These are phyloP conservation scores for Coemansia sp. DNA, from an alignment of 192 early-diverging fungal species.

Conservation along the genomic window DNA sequence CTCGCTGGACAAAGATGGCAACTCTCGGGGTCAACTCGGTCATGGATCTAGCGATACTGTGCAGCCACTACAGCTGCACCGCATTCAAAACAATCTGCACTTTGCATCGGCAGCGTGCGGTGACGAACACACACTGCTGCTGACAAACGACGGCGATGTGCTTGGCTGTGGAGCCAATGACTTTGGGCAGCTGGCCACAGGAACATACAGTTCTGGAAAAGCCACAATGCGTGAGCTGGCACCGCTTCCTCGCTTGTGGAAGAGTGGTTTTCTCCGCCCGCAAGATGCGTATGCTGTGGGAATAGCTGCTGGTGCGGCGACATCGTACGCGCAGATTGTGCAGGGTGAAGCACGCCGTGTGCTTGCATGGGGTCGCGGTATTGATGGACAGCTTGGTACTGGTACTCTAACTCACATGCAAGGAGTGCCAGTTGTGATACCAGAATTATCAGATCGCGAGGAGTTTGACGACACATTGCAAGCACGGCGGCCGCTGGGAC, in stretches of 20 bases:
- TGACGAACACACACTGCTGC: slow-evolving; percentile 32
- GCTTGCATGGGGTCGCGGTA: slow-evolving; percentile 38
- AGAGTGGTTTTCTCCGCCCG: slow-evolving; percentile 10
- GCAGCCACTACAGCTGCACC: slow-evolving; percentile 19
- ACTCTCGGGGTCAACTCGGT: slow-evolving; percentile 27
- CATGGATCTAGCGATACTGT: slow-evolving; percentile 1
- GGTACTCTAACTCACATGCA: slow-evolving; percentile 37
- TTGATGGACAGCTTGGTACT: slow-evolving; percentile 44
- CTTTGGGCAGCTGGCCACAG: slow-evolving; percentile 50
- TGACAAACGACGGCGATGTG: slow-evolving; percentile 37
- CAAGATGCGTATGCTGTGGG: slow-evolving; percentile 13
- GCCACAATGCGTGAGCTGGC: slow-evolving; percentile 27
- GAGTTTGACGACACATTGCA: slow-evolving; percentile 14
- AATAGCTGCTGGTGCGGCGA: slow-evolving; percentile 31
- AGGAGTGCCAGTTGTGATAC: slow-evolving; percentile 12
- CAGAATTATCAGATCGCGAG: slow-evolving; percentile 18
- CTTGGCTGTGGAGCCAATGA: slow-evolving; percentile 49
- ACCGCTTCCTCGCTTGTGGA: slow-evolving; percentile 33
- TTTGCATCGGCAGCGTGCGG: slow-evolving; percentile 35
- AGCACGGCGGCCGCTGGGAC: slow-evolving; percentile 21
- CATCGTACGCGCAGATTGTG: slow-evolving; percentile 32
- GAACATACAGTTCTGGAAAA: slow-evolving; percentile 16
- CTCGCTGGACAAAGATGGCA: slow-evolving; percentile 27
- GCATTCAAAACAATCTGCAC: slow-evolving; percentile 16
- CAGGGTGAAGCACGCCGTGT: slow-evolving; percentile 13